Conservation (phyloP, 2,329 filamentous ascomycete species). For the Seiridium unicorne region DNA sequence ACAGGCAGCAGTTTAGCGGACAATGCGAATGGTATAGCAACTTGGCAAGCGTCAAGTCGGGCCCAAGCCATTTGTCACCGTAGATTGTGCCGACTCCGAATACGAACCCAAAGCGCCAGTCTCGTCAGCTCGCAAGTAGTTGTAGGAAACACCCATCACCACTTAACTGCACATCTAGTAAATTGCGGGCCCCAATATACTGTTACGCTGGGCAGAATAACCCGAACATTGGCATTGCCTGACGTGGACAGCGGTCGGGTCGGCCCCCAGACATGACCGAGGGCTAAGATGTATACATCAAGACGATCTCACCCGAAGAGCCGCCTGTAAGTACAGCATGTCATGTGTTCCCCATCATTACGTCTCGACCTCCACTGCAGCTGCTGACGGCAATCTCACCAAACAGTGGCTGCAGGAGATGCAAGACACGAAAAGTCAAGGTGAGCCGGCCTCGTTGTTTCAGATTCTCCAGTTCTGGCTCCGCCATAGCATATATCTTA, state of each 20-base stretch:
- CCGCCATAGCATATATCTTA: too few relatives aligned
- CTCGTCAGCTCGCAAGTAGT: too few relatives aligned
- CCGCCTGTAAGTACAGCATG: background rate
- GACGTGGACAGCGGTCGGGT: background rate
- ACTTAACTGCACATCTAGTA: too few relatives aligned
- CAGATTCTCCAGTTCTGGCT: background rate
- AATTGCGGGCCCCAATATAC: too few relatives aligned
- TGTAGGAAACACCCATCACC: too few relatives aligned
- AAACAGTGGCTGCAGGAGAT: background rate
- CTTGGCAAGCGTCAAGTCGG: too few relatives aligned
- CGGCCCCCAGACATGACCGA: background rate
- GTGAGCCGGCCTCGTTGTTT: background rate
- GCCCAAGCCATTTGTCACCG: too few relatives aligned
- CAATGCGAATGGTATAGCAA: background rate
- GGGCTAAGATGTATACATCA: background rate
- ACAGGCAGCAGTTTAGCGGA: background rate
- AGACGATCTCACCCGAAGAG: slow-evolving; percentile 5
- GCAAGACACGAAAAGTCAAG: slow-evolving; percentile 5
- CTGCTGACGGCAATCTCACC: background rate
- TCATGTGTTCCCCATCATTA: background rate
- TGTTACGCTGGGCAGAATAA: background rate
- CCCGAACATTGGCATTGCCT: background rate
- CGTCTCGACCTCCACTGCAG: background rate
- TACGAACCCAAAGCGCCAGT: too few relatives aligned
- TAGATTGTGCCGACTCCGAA: too few relatives aligned